Conservation (phyloP, 139 green algal genomes). For the Tetraselmis chui region DNA sequence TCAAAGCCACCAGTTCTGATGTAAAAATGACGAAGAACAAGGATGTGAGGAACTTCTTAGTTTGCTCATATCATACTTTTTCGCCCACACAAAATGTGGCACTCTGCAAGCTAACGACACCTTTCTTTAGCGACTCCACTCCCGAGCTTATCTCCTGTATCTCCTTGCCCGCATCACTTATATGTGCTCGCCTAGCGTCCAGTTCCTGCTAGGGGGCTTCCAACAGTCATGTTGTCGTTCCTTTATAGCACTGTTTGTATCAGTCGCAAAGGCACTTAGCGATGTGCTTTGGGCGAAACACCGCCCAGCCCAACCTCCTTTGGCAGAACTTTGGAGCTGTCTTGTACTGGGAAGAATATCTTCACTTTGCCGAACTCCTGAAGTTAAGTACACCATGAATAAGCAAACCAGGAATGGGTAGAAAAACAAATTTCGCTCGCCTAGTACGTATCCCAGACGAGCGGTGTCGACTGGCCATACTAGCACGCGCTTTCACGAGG, state of each 20-base stretch:
- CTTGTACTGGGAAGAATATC: constrained; percentile 65
- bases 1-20: background rate
- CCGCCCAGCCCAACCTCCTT: constrained; percentile 62
- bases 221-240: background rate
- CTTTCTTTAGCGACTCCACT: background rate
- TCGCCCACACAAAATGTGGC: background rate
- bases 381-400: background rate
- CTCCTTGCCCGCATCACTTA: background rate
- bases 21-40: too few species aligned
- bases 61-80: too few species aligned
- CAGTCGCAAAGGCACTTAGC: background rate
- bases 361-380: constrained; percentile 79
- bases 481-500: background rate
- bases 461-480: too few species aligned
- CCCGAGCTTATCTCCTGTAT: background rate
- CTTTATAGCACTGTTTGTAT: background rate
- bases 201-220: background rate
- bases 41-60: too few species aligned
- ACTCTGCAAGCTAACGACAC: background rate
- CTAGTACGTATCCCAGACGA: too few species aligned
- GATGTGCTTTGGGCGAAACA: too few species aligned
- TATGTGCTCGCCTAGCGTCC: background rate
- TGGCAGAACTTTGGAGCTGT: constrained; percentile 28
- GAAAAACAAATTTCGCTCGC: background rate
- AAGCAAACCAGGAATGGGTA: background rate